Conservation (phyloP, 352 stramenopile genomes). For the Phytophthora agathidicida region DNA sequence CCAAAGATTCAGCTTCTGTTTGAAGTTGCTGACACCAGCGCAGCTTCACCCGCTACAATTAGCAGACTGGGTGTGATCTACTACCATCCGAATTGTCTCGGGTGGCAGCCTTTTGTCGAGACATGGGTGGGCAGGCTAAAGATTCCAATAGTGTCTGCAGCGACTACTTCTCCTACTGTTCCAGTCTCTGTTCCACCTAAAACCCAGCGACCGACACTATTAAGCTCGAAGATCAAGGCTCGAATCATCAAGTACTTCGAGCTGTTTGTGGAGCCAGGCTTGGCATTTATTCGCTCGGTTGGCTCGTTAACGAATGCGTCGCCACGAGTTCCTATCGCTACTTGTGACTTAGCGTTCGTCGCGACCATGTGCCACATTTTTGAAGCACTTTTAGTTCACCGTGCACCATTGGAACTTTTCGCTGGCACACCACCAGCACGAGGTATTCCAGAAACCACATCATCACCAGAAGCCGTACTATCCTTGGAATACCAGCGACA, state of each 20-base stretch:
- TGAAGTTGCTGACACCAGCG: conserved; percentile 91
- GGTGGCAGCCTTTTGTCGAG: conserved; percentile 69
- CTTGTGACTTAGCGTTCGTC: conserved; percentile 59
- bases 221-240: conserved; percentile 45
- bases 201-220: conserved; percentile 1
- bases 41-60: conserved; percentile 92
- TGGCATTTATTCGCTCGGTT: conserved; percentile 49
- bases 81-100: conserved; percentile 70
- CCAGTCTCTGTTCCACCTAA: neutral
- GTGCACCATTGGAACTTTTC: conserved; percentile 49
- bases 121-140: conserved; percentile 59
- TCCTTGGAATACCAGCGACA: conserved; percentile 54
- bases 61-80: conserved; percentile 93
- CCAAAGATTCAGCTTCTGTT: conserved; percentile 92
- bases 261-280: conserved; percentile 58
- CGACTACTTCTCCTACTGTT: neutral
- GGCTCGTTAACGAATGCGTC: conserved; percentile 2
- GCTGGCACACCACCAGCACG: conserved; percentile 1
- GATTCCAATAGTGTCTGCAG: conserved; percentile 11
- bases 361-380: conserved; percentile 66
- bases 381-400: conserved; percentile 51
- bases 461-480: conserved; percentile 20
- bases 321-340: conserved; percentile 45
- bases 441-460: conserved; percentile 15
- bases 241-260: conserved; percentile 66